Evolutionary conservation across 1,284 basidiomycete genomes (phyloP), one percentile per base, ranked within the genome.

Genomic region (Coniferiporia sulphurascens): DNA sequence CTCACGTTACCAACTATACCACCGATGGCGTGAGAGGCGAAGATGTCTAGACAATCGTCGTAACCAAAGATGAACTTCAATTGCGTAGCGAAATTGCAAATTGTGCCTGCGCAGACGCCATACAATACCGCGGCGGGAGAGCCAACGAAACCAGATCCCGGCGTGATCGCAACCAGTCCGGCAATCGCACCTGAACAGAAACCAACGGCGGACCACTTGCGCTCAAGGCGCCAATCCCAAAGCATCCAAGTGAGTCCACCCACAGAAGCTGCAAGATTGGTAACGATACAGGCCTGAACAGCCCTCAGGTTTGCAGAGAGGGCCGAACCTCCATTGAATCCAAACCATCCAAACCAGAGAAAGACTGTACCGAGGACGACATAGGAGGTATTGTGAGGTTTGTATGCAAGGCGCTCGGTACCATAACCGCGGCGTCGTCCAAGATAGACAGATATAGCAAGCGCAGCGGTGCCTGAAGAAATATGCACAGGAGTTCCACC

Each of bases 321-420:
- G 8, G 92, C 91, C 13, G 74, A 76, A 45, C 76, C 76, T 61
- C 79, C 80, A 73, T 82, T 82, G 81, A 86, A 88, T 8, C 89
- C 95, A 69, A 95, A 94, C 95, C 95, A 98, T n/a, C 95, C 95
- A 68, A 97, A 95, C 95, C 95, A 98, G 60, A 98, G 90, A 74
- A 98, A 86, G 12, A 87, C 84, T 0, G 96, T 98, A 55, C 95
- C 95, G 58, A 99, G 78, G 56, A 98, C 80, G 65, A 98, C 91
- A 72, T 95, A 93, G 48, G 87, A 85, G 1, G 88, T 90, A 72
- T 91, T 92, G 72, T 93, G 84, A 5, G 91, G 87, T 77, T 95
- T 92, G 84, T 94, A 91, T 1, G 92, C 91, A 41, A 95, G 83
- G 36, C 90, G 84, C 68, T 94, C 90, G 2, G 95, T 96, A 32